Evolutionary conservation across 2,329 filamentous ascomycete species (phyloP).

Genomic region (Trichophyton rubrum): DNA sequence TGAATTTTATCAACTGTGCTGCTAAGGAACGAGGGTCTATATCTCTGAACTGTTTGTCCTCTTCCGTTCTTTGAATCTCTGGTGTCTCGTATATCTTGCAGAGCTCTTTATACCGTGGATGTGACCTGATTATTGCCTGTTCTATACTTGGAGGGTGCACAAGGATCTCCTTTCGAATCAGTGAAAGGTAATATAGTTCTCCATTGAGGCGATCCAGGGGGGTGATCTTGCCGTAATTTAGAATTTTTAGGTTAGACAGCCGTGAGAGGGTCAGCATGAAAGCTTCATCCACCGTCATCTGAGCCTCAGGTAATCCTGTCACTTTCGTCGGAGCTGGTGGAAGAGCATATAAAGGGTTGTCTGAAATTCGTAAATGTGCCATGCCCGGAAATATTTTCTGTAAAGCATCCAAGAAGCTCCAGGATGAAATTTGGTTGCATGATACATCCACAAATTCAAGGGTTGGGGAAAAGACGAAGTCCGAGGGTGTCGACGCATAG

Average conservation of each 20-base stretch:
- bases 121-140: slow-evolving; percentile 47
- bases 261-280: slow-evolving; percentile 82
- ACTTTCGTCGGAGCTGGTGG: slow-evolving; percentile 22
- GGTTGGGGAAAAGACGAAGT: slow-evolving; percentile 41
- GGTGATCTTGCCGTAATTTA: slow-evolving; percentile 52
- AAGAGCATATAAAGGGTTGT: slow-evolving; percentile 70
- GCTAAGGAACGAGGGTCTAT: slow-evolving; percentile 71
- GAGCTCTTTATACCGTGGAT: slow-evolving; percentile 61
- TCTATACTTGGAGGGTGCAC: slow-evolving; percentile 17
- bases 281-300: slow-evolving; percentile 55
- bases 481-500: slow-evolving; percentile 19
- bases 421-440: slow-evolving; percentile 55
- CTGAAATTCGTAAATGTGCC: slow-evolving; percentile 60
- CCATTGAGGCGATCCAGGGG: slow-evolving; percentile 68
- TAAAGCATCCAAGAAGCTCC: slow-evolving; percentile 63
- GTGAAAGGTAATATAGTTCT: slow-evolving; percentile 83
- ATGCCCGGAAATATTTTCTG: slow-evolving; percentile 58
- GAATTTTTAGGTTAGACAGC: slow-evolving; percentile 50
- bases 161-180: slow-evolving; percentile 64
- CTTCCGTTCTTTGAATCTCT: slow-evolving; percentile 44
- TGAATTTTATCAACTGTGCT: slow-evolving; percentile 55
- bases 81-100: slow-evolving; percentile 67
- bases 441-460: slow-evolving; percentile 60
- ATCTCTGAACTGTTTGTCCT: slow-evolving; percentile 13
- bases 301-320: slow-evolving; percentile 29